Conservation (phyloP, 768 basidiomycete genomes). For the Podaxis rugospora region DNA sequence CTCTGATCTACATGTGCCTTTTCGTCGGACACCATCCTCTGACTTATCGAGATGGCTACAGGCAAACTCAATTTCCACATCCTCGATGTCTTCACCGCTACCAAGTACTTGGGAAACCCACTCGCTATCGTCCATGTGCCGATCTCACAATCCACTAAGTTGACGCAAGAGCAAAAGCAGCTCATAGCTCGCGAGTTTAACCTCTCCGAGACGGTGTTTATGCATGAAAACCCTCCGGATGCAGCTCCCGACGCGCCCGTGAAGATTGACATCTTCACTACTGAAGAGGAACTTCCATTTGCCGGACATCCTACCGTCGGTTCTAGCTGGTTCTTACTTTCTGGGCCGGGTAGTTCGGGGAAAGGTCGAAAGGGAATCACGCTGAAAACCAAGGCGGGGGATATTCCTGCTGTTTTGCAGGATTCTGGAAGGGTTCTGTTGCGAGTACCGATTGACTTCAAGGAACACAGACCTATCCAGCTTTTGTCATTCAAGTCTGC, state of each 20-base stretch:
- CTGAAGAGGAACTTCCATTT: slow-evolving; percentile 35
- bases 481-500: slow-evolving; percentile 22
- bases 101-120: slow-evolving; percentile 37
- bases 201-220: slow-evolving; percentile 44
- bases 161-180: slow-evolving; percentile 36
- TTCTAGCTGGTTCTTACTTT: slow-evolving; percentile 37
- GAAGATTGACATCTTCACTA: slow-evolving; percentile 38
- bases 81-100: slow-evolving; percentile 40
- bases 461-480: slow-evolving; percentile 26
- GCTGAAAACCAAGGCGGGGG: slow-evolving; percentile 37
- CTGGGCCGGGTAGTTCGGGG: slow-evolving; percentile 11
- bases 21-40: not conserved
- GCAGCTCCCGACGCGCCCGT: slow-evolving; percentile 18
- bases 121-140: slow-evolving; percentile 40
- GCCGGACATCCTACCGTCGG: slow-evolving; percentile 44
- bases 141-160: slow-evolving; percentile 8
- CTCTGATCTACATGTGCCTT: not conserved
- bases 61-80: slow-evolving; percentile 19
- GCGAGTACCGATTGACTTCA: slow-evolving; percentile 38
- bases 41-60: not conserved
- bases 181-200: slow-evolving; percentile 45
- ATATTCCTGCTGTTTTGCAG: slow-evolving; percentile 29
- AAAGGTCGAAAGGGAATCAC: slow-evolving; percentile 19
- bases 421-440: slow-evolving; percentile 26
- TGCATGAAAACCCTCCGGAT: slow-evolving; percentile 23